Base-by-base conservation (phyloP, 1,284 basidiomycete genomes). In the Microbotryomycetes sp. region DNA sequence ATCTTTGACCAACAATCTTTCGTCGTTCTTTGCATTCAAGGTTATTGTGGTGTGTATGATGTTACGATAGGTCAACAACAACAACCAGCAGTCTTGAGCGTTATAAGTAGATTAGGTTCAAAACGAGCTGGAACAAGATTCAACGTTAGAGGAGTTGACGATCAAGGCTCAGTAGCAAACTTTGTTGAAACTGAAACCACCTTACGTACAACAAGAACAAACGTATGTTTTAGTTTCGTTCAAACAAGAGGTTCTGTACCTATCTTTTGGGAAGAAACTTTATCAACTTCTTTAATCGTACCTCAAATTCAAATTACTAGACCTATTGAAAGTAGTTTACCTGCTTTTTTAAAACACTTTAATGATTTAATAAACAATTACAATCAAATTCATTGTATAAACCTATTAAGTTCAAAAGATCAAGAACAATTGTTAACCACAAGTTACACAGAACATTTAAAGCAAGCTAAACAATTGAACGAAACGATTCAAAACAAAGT, bases 201-300 rank as follows among this genome's bases (percentile, higher is more conserved):
- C 53, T 84, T 97, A 74, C 86, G 86, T 66, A 88, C 87, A 19
- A 4, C 26, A 3, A 86, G 89, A 62, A 85, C 86, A 62, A n/a
- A n/a, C n/a, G 83, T 89, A 68, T 87, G 84, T 73, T 85, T 92
- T 74, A 92, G 90, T 73, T 97, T 90, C 76, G 86, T 86, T 53
- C 93, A 98, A 81, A 83, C 94, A 47, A 85, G 94, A 65, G 94
- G 96, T 62, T 92, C 89, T 68, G 89, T 97, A 49, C 92, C 92
- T 90, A 87, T 97, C 62, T 98, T 97, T 74, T 98, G 94, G 94
- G 92, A 97, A 75, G 94, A 98, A 74, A 92, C 94, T 76, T 91
- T 90, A 28, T 75, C 91, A 49, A 88, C 91, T 29, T 66, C 4
- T 86, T 96, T 71, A 55, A 63, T 57, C 23, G 88, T 89, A 42